phyloP scores from a whole-genome alignment of 2,329 filamentous ascomycete species.

The Simplicillium aogashimaense region DNA sequence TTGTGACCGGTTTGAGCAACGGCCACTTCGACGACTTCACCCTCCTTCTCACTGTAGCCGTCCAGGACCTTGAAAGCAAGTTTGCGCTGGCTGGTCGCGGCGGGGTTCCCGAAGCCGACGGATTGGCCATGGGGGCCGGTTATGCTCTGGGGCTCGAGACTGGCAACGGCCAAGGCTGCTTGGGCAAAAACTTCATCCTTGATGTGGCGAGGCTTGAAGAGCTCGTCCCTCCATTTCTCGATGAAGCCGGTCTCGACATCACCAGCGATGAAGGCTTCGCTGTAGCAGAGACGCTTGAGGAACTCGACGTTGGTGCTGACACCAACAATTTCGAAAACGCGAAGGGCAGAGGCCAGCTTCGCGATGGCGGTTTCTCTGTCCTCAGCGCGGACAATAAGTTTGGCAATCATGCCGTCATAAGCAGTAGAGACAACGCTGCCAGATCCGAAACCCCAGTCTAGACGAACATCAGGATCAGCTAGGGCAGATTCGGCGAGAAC shows the following conservation, averaged over 20 bases:
- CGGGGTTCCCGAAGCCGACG: slow-evolving; percentile 43
- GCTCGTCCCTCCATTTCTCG: slow-evolving; percentile 69
- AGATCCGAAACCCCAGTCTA: slow-evolving; percentile 86
- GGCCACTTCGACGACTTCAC: slow-evolving; percentile 46
- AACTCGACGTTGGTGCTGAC: slow-evolving; percentile 96
- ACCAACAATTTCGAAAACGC: slow-evolving; percentile 86
- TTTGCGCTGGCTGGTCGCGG: slow-evolving; percentile 30
- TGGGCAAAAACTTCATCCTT: slow-evolving; percentile 73
- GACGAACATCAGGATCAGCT: slow-evolving; percentile 63
- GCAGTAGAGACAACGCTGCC: slow-evolving; percentile 89
- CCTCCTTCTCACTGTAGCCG: slow-evolving; percentile 51
- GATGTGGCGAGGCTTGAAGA: slow-evolving; percentile 57
- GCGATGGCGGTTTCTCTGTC: slow-evolving; percentile 73
- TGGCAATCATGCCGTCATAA: slow-evolving; percentile 98
- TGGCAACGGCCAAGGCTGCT: slow-evolving; percentile 68
- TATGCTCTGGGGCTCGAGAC: slow-evolving; percentile 30
- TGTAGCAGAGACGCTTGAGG: slow-evolving; percentile 76
- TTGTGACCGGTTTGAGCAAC: slow-evolving; percentile 37
- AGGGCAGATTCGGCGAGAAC: slow-evolving; percentile 55
- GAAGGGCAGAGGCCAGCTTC: slow-evolving; percentile 70
- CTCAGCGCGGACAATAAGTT: slow-evolving; percentile 81
- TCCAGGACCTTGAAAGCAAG: slow-evolving; percentile 49
- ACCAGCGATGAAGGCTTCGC: slow-evolving; percentile 71
- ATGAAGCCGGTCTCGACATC: slow-evolving; percentile 96
- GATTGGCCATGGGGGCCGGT: slow-evolving; percentile 34